These are phyloP conservation scores for Russula ochroleuca DNA, from an alignment of 768 basidiomycete genomes.

Conservation along the genomic window DNA sequence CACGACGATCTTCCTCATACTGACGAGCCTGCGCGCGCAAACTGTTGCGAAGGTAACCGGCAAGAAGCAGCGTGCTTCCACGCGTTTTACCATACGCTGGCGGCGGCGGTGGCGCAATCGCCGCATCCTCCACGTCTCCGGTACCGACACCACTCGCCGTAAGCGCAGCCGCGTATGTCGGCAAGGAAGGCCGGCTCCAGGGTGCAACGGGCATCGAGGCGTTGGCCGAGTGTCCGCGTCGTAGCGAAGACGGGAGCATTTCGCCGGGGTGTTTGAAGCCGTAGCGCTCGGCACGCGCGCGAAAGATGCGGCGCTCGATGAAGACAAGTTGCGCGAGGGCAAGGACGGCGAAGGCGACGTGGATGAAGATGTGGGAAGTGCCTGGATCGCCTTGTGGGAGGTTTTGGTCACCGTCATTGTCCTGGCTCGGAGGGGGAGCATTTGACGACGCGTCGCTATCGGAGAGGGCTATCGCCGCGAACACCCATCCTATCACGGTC, in stretches of 20 bases:
- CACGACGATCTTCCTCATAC: slow-evolving; percentile 21
- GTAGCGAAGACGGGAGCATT: slow-evolving; percentile 32
- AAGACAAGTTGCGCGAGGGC: slow-evolving; percentile 53
- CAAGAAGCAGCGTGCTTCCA: slow-evolving; percentile 58
- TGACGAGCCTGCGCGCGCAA: slow-evolving; percentile 24
- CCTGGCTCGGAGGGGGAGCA: neutral
- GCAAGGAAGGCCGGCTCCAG: slow-evolving; percentile 67
- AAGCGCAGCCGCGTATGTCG: slow-evolving; percentile 68
- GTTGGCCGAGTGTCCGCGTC: neutral
- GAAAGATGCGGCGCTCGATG: slow-evolving; percentile 58
- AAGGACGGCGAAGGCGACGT: slow-evolving; percentile 55
- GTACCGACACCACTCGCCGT: slow-evolving; percentile 64
- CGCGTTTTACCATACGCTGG: slow-evolving; percentile 76
- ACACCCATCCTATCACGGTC: slow-evolving; percentile 55
- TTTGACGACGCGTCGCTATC: slow-evolving; percentile 19
- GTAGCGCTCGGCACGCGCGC: slow-evolving; percentile 65
- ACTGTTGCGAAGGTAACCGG: slow-evolving; percentile 42
- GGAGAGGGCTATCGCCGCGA: slow-evolving; percentile 34
- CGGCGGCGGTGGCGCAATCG: slow-evolving; percentile 64
- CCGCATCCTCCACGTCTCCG: slow-evolving; percentile 69
- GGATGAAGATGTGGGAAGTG: slow-evolving; percentile 47
- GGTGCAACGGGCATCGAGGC: slow-evolving; percentile 41
- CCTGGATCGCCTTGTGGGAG: slow-evolving; percentile 15
- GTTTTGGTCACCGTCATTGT: too few species aligned
- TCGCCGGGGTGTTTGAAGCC: slow-evolving; percentile 56